Base-by-base conservation (phyloP, 73 alveolate genomes). In the Breviolum minutum region DNA sequence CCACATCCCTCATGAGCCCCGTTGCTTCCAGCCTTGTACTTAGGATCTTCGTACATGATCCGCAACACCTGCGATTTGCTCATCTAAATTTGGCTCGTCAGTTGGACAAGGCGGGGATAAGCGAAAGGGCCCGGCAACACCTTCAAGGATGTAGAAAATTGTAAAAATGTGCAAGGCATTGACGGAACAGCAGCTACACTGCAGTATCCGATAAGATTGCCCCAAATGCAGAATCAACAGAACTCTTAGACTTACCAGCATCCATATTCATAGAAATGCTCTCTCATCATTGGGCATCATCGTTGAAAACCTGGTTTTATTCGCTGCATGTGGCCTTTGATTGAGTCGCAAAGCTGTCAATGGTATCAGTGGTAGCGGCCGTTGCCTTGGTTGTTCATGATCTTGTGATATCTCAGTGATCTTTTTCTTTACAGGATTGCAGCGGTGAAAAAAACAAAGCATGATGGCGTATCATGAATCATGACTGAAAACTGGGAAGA, bases 11-110 rank as follows among this genome's bases (percentile, higher is more conserved):
- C 54, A 40, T 40, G 54, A 40, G 54, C 54, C 54, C 54, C 54
- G 54, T 19, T 19, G 40, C 54, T 24, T 14, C 9, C 64, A 13
- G 87, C 96, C 96, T 90, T 90, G 96, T 90, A 90, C 96, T 90
- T 69, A n/a, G 96, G 87, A 54, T 90, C 96, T 29, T 90, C 96
- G 40, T 90, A 90, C 87, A 71, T 76, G 0, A 90, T 90, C 27
- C 96, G 81, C 54, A 90, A 74, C 32, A 90, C 96, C 96, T 90
- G 87, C 27, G 54, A 40, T 40, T 40, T 40, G 0, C 3, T 40
- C 54, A 3, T 40, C 54, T 40, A 40, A 40, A 40, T 40, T 40
- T 40, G 54, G 54, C 54, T 40, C 54, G 54, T 40, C 54, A 40
- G 54, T 40, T 40, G 0, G 54, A 40, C 54, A 40, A 40, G 54